Percentiles rank a stretch among this genome's conserved stretches.
These are phyloP conservation scores for Penicillium italicum DNA, from an alignment of 2,329 filamentous ascomycete species.

Conservation along the genomic window DNA sequence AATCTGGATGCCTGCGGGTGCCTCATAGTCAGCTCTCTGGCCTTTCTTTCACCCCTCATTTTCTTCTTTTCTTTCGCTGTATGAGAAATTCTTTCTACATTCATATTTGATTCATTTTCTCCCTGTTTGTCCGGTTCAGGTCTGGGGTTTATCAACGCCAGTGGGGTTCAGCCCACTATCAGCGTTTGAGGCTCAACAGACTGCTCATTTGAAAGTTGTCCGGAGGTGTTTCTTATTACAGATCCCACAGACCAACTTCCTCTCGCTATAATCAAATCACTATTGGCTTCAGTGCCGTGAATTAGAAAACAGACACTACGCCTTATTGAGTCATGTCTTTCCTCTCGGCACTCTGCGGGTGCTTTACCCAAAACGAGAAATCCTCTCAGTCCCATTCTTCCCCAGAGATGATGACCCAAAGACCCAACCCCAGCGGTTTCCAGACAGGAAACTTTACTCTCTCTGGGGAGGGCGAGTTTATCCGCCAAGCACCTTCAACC, in stretches of 20 bases:
- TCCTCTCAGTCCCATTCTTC: not conserved
- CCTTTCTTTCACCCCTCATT: constrained; percentile 10
- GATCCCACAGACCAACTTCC: not conserved
- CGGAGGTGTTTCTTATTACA: not conserved
- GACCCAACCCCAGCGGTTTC: constrained; percentile 7
- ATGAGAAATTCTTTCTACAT: not conserved
- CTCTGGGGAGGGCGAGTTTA: constrained; percentile 16
- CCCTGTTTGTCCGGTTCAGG: not conserved
- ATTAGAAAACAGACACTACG: not conserved
- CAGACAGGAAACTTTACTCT: constrained; percentile 23
- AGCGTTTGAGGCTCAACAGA: constrained; percentile 7
- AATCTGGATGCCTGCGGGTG: constrained; percentile 33
- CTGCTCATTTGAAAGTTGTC: not conserved
- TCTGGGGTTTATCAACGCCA: constrained; percentile 6
- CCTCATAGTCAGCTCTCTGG: constrained; percentile 8
- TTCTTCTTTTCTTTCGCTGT: not conserved
- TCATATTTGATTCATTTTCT: not conserved
- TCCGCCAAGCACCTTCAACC: constrained; percentile 10
- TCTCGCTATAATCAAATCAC: not conserved
- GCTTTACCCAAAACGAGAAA: constrained; percentile 17
- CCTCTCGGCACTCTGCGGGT: constrained; percentile 25
- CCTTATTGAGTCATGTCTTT: constrained; percentile 21
- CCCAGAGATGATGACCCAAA: constrained; percentile 13
- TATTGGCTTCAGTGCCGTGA: not conserved
- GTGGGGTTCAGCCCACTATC: constrained; percentile 9